Conservation (phyloP, 495 filamentous ascomycete genomes). For the Xylaria cubensis region DNA sequence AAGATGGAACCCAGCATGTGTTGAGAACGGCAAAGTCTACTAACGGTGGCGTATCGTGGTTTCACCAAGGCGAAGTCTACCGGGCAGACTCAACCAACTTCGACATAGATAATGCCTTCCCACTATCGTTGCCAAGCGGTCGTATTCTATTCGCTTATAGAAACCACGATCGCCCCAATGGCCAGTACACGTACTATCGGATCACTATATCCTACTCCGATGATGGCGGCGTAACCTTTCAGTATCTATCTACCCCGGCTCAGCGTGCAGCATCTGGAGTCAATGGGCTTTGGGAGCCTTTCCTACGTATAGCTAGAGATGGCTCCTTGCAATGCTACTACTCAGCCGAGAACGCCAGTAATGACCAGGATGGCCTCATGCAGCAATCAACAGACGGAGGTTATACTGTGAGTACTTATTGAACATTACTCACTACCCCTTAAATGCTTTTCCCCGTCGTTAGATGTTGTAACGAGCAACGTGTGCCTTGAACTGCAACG, state of each 20-base stretch:
- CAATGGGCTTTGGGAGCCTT: conserved; percentile 66
- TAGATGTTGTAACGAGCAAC: background rate
- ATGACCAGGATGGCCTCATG: conserved; percentile 66
- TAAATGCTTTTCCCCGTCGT: background rate
- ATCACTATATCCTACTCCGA: conserved; percentile 64
- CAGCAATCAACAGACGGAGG: conserved; percentile 60
- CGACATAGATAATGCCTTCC: conserved; percentile 67
- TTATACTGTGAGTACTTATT: conserved; percentile 33
- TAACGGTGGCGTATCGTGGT: conserved; percentile 52
- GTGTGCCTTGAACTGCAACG: background rate
- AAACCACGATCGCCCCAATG: conserved; percentile 59
- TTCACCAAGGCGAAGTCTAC: conserved; percentile 42
- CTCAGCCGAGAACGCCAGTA: conserved; percentile 60
- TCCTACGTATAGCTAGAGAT: conserved; percentile 57
- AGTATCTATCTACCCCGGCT: conserved; percentile 57
- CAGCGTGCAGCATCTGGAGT: conserved; percentile 38
- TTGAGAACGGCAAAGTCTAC: conserved; percentile 47
- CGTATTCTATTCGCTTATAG: conserved; percentile 64
- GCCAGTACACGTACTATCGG: conserved; percentile 58
- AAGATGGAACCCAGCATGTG: conserved; percentile 42
- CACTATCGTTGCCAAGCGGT: conserved; percentile 57
- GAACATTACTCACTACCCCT: background rate
- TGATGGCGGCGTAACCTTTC: conserved; percentile 57
- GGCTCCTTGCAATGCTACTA: conserved; percentile 65
- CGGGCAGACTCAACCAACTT: conserved; percentile 41